These are phyloP conservation scores for Parsonsia alboflavescens DNA, from an alignment of 257 asterid species.

Conservation along the genomic window DNA sequence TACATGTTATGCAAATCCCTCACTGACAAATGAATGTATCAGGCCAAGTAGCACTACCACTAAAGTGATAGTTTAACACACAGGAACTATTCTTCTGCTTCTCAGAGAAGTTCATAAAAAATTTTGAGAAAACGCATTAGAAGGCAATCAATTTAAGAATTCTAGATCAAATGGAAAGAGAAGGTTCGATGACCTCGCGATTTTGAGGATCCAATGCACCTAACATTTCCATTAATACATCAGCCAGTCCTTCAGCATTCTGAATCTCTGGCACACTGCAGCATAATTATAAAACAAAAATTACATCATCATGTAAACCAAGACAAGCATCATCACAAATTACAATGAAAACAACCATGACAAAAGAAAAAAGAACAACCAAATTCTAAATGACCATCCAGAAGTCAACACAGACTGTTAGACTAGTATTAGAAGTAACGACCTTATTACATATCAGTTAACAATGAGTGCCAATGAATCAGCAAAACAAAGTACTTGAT, in stretches of 20 bases:
- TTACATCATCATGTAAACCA: not conserved
- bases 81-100: not conserved
- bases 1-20: not conserved
- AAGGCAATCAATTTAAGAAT: not conserved
- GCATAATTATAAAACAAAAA: not conserved
- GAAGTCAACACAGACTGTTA: not conserved
- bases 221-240: conserved; percentile 81
- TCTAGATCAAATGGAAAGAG: not conserved
- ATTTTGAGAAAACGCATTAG: not conserved
- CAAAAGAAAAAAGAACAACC: not conserved
- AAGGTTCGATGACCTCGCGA: conserved; percentile 47
- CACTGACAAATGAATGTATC: not conserved
- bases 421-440: not conserved
- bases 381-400: not conserved
- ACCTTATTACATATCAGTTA: not conserved
- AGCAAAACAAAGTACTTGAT: not conserved
- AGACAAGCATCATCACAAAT: not conserved
- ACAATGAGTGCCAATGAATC: not conserved
- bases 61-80: not conserved
- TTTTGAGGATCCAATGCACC: conserved; percentile 70
- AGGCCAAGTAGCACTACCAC: not conserved
- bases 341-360: too few species aligned
- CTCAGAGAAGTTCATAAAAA: not conserved
- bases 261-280: conserved; percentile 76
- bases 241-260: conserved; percentile 79